These are phyloP conservation scores for Parascedosporium putredinis DNA, from an alignment of 2,329 filamentous ascomycete species.

Conservation along the genomic window DNA sequence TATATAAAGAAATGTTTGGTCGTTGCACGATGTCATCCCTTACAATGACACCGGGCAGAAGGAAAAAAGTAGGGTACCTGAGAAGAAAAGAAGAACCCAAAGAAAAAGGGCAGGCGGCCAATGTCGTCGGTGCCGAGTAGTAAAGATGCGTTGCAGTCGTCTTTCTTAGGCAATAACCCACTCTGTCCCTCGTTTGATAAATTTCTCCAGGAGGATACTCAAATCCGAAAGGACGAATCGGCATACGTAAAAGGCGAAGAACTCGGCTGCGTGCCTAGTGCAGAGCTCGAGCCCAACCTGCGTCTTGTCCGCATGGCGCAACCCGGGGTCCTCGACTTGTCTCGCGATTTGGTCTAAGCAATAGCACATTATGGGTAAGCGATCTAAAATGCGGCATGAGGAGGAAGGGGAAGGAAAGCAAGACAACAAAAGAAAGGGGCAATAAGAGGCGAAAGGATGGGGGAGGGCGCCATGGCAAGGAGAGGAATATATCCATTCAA, in stretches of 20 bases:
- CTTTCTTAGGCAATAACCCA: slow-evolving; percentile 54
- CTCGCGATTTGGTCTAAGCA: slow-evolving; percentile 79
- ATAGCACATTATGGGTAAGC: slow-evolving; percentile 16
- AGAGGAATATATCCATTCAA: too few relatives aligned
- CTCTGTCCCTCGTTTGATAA: slow-evolving; percentile 90
- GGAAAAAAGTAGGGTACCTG: too few relatives aligned
- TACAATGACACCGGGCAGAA: too few relatives aligned
- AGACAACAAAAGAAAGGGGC: too few relatives aligned
- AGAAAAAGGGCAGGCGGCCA: too few relatives aligned
- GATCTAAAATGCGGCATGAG: too few relatives aligned
- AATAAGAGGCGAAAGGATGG: too few relatives aligned
- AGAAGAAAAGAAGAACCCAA: not conserved
- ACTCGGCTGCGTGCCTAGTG: slow-evolving; percentile 87
- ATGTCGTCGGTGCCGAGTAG: too few relatives aligned
- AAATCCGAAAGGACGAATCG: slow-evolving; percentile 88
- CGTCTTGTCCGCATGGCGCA: slow-evolving; percentile 84
- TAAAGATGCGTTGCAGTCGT: not conserved
- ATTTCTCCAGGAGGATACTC: slow-evolving; percentile 81
- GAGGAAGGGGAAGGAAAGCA: too few relatives aligned
- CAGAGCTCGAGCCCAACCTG: slow-evolving; percentile 92
- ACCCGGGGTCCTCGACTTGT: slow-evolving; percentile 88
- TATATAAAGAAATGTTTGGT: too few relatives aligned
- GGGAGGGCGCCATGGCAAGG: too few relatives aligned
- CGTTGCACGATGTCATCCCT: too few relatives aligned
- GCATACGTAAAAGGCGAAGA: slow-evolving; percentile 95